Base-by-base conservation (phyloP, 805 yeast genomes). In the Suhomyces tanzawaensis region DNA sequence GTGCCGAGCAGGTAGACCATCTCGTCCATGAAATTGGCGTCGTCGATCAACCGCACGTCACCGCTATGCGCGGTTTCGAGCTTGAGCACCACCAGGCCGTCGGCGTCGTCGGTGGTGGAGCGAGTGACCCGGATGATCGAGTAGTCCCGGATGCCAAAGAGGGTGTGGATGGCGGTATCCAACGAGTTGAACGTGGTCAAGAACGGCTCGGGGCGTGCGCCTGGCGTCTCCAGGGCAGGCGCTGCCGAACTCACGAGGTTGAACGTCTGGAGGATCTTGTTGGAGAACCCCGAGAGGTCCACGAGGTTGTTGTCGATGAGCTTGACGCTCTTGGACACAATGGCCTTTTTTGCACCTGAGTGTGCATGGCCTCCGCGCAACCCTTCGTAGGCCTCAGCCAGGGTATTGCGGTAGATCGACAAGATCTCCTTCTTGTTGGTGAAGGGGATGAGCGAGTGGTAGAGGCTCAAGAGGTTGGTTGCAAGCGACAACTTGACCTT, bases 11-110 rank as follows among this genome's bases (percentile, higher is more conserved):
- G 55, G 32, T 61, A 58, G 12, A 54, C 41, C 63, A 64, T 60
- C 29, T 68, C 72, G 18, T 64, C 68, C 16, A 51, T 37, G 36
- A 56, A 63, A 19, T 66, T 71, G 5, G 65, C 71, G 44, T 76
- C 81, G 49, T 77, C 82, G 39, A 75, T 66, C 34, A 77, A 52
- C 44, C 64, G 66, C 7, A 52, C 45, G 42, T 74, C 77, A 4
- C 82, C 82, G 0, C 81, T 79, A 45, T 61, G 65, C 0, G 79
- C 76, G 2, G 81, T 72, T 49, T 77, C 82, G 33, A 77, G 57
- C 46, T 77, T 77, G 31, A 77, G 56, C 3, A 76, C 59, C n/a
- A 69, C 62, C 4, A 79, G 69, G 3, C 80, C 80, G 9, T 76
- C 77, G 29, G 55, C 57, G 42, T 73, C 79, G 19, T 66, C 62